Base-by-base conservation (phyloP, 352 stramenopile genomes). In the Pythium monospermum region DNA sequence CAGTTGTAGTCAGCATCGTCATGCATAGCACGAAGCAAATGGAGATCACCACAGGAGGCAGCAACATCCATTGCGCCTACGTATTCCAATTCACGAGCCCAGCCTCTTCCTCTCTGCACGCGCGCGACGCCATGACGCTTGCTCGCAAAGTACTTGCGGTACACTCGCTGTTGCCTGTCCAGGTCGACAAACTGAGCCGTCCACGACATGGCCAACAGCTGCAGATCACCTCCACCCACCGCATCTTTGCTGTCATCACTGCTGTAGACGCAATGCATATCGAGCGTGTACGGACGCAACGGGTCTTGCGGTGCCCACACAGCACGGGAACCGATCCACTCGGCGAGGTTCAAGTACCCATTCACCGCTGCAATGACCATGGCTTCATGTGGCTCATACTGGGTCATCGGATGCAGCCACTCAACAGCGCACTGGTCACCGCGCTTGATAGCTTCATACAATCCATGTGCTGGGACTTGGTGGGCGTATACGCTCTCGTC, bases 301-400 rank as follows among this genome's bases (percentile, higher is more conserved):
- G 6, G 13, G 23, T 28, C 8, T 18, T 21, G 30, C 13, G 30
- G 30, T 13, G 30, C 31, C 42, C 26, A 2, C 32, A 25, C 16
- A 22, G 46, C 46, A 44, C 46, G n/a, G n/a, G n/a, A n/a, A 35
- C 46, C 46, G 6, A 82, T 43, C 66, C 66, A 82, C 57, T 63
- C 61, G 10, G 61, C 66, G 19, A 73, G 37, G 31, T 78, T 54
- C 2, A 82, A 42, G 8, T 59, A 36, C 6, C 68, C 70, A 1
- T 37, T 12, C 4, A 54, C 62, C 0, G 53, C 71, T 0, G 66
- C 71, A 36, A 69, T 69, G 55, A 73, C 71, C 71, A 82, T 82
- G 7, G 65, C 68, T 4, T 18, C 37, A 44, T 74, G 50, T n/a
- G 37, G 40, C 38, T 73, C 55, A 53, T 78, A 77, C n/a, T 49